Base-by-base conservation (phyloP, 192 early-diverging fungal species). In the Backusella circina region DNA sequence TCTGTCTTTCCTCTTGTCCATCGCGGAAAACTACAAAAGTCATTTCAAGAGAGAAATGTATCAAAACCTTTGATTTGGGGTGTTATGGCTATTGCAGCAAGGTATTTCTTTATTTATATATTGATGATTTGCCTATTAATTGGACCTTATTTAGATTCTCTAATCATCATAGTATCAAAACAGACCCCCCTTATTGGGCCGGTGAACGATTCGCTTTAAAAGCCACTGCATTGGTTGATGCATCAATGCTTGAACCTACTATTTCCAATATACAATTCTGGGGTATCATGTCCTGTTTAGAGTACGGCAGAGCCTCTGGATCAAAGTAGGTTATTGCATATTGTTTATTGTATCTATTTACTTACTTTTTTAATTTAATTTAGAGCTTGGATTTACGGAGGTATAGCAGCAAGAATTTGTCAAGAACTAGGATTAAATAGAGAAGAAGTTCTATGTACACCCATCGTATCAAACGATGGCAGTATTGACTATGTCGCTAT, bases 311-410 rank as follows among this genome's bases (percentile, higher is more conserved):
- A 37, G 79, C 79, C 9, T 67, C 70, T 57, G 79, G 79, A 23
- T 33, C 79, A 41, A 71, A 67, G 75, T 70, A 76, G 39, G 68
- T 61, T n/a, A 28, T 13, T 10, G 10, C 3, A 3, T 33, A 28
- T n/a, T 10, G 26, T 33, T 23, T 68, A 35, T 37, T 35, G 39
- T 9, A 9, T 2, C 13, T 36, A 65, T 32, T 13, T 65, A 28
- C 3, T 67, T 35, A 35, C 15, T 35, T 2, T 26, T 15, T 61
- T 61, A 57, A 33, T 72, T 72, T 72, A 12, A 72, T 82, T 26
- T 18, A 77, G 84, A 41, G 78, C 86, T 12, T 88, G 86, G 86
- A 87, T 86, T 79, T 87, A 84, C 74, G 82, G 80, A 26, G 84
- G 86, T 28, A 83, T 85, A 72, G 85, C 87, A 36, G 73, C 84